A percentile compares a stretch with the other conserved stretches of the same genome.
These are phyloP conservation scores for Leptosphaerulina australis DNA, from an alignment of 2,329 filamentous ascomycete species.

Conservation along the genomic window DNA sequence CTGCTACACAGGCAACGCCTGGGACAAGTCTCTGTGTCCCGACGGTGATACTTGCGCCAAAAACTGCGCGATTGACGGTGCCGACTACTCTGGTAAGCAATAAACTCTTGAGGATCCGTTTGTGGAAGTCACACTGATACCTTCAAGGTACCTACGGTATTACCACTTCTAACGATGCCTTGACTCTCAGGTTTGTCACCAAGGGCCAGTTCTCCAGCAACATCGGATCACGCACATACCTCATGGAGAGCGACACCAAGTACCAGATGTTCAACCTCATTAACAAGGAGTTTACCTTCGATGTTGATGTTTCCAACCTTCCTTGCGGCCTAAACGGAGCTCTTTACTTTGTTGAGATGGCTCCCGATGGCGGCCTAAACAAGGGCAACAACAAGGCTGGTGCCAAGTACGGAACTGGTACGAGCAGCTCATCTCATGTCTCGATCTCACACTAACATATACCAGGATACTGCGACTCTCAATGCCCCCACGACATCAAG, in stretches of 20 bases:
- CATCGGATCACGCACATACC: slow-evolving; percentile 52
- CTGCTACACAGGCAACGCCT: slow-evolving; percentile 56
- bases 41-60: slow-evolving; percentile 47
- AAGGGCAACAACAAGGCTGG: slow-evolving; percentile 59
- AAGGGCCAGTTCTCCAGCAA: slow-evolving; percentile 53
- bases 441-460: slow-evolving; percentile 14
- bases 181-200: slow-evolving; percentile 65
- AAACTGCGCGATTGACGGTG: slow-evolving; percentile 53
- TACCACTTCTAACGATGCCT: slow-evolving; percentile 57
- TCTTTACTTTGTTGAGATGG: slow-evolving; percentile 63
- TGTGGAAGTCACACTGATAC: not conserved
- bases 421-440: slow-evolving; percentile 27
- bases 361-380: slow-evolving; percentile 53
- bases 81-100: slow-evolving; percentile 48
- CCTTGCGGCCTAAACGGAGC: slow-evolving; percentile 72
- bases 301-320: slow-evolving; percentile 62
- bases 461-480: slow-evolving; percentile 47
- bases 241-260: slow-evolving; percentile 50
- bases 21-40: slow-evolving; percentile 51
- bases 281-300: slow-evolving; percentile 52
- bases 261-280: slow-evolving; percentile 53
- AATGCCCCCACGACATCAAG: slow-evolving; percentile 58
- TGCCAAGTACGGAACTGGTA: slow-evolving; percentile 65
- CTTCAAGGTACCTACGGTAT: slow-evolving; percentile 54
- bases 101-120: too few relatives aligned